phyloP scores from a whole-genome alignment of 108 stramenopile genomes.

The Pseudonitzschia delicatissima region DNA sequence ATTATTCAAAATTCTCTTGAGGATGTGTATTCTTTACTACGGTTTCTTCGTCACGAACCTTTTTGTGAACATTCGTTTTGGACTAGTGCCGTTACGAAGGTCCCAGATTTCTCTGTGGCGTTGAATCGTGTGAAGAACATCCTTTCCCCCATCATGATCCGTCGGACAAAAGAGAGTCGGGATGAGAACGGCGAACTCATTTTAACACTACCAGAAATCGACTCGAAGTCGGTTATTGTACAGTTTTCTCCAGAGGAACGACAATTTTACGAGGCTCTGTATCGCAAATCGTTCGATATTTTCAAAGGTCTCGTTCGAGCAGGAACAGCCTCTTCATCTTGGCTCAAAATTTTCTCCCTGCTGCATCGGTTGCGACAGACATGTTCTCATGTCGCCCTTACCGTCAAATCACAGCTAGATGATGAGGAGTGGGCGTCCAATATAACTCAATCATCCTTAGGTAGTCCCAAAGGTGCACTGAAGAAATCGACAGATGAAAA shows the following conservation, averaged over 20 bases:
- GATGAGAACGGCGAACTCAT: conserved; percentile 70
- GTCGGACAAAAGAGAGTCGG: conserved; percentile 76
- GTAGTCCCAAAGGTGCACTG: not conserved
- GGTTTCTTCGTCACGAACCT: conserved; percentile 80
- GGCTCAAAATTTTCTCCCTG: conserved; percentile 78
- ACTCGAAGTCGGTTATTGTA: conserved; percentile 59
- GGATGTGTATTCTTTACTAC: conserved; percentile 74
- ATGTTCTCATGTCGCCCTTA: conserved; percentile 83
- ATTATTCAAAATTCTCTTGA: conserved; percentile 81
- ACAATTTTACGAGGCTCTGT: conserved; percentile 80
- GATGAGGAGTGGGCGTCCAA: conserved; percentile 35
- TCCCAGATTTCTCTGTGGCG: conserved; percentile 29
- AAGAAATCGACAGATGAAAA: not conserved
- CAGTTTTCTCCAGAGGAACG: conserved; percentile 59
- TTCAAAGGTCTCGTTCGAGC: conserved; percentile 70
- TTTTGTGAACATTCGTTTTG: conserved; percentile 76
- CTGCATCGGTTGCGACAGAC: conserved; percentile 74
- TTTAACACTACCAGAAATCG: conserved; percentile 69
- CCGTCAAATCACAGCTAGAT: conserved; percentile 53
- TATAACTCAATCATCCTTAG: not conserved
- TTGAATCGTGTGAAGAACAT: conserved; percentile 70
- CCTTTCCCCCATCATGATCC: conserved; percentile 67
- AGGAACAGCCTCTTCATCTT: conserved; percentile 75
- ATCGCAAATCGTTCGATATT: conserved; percentile 55
- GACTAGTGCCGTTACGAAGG: conserved; percentile 54